phyloP scores from a whole-genome alignment of 139 green algal genomes.

The Raphidocelis subcapitata region DNA sequence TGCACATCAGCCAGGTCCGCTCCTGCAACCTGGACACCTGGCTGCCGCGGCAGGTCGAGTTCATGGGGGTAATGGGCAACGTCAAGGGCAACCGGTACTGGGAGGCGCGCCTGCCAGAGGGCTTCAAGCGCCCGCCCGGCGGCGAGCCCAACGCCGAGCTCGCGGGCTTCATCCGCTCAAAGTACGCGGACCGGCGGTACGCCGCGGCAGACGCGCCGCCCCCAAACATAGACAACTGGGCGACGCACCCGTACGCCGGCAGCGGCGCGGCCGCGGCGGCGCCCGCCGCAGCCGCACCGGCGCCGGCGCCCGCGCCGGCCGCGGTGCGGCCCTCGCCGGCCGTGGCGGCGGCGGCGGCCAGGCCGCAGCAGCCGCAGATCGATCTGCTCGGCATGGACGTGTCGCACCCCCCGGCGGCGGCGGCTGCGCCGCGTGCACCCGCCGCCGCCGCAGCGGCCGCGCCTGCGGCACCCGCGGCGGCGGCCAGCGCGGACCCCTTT shows the following conservation, averaged over 20 bases:
- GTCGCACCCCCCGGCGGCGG: too few species aligned
- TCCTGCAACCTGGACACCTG: slow-evolving; percentile 91
- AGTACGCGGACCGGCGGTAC: slow-evolving; percentile 67
- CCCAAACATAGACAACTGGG: slow-evolving; percentile 81
- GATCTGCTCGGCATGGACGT: too few species aligned
- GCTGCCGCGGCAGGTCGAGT: slow-evolving; percentile 91
- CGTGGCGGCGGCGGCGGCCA: too few species aligned
- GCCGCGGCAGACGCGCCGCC: slow-evolving; percentile 53
- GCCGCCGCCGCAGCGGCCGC: not conserved
- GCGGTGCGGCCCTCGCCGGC: too few species aligned
- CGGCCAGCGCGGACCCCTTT: slow-evolving; percentile 18
- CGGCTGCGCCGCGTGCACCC: not conserved
- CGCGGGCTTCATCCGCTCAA: slow-evolving; percentile 78
- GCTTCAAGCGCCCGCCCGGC: slow-evolving; percentile 70
- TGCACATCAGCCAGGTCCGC: slow-evolving; percentile 87
- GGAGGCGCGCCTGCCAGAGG: slow-evolving; percentile 74
- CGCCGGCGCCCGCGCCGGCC: slow-evolving; percentile 1
- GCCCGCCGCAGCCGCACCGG: not conserved
- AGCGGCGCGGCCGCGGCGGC: not conserved
- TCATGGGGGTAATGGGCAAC: slow-evolving; percentile 85
- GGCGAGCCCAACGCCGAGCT: slow-evolving; percentile 69
- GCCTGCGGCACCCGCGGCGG: not conserved
- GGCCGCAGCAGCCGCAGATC: too few species aligned
- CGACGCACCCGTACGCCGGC: slow-evolving; percentile 58
- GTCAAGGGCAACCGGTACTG: slow-evolving; percentile 76